Evolutionary conservation across 73 alveolate species (phyloP), one percentile per base, ranked within the genome.

Genomic region (Halteria grandinella): DNA sequence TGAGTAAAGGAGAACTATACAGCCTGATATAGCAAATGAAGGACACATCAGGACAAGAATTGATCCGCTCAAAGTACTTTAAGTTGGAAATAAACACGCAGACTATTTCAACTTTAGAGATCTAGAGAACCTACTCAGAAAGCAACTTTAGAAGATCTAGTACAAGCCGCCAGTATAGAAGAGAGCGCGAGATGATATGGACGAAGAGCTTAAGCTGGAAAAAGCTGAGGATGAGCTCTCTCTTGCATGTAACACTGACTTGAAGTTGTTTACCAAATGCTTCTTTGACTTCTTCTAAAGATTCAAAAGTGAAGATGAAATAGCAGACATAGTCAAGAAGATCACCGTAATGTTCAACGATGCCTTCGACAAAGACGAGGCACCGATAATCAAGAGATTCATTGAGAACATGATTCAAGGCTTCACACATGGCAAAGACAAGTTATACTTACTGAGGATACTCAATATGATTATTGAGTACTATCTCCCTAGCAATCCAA

Each of bases 141-240:
- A 80, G 55, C 53, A 70, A 8, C 51, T 80, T 0, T 23, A 69
- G 69, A 80, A 80, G 49, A 80, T 74, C 1, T 85, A 85, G 15
- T 70, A 80, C 29, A 69, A 55, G 64, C 79, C 79, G 24, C 60
- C 85, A 0, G 59, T 37, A 15, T 66, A 52, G 39, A 80, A 80
- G 52, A 6, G 91, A 23, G 80, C 69, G 20, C 69, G 85, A 70
- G 50, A 80, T 11, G 85, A 33, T 11, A 70, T 50, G 11, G 79
- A 31, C 21, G 55, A 41, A 10, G 4, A 44, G 29, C 2, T 55
- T 18, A 37, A 51, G 24, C 37, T 27, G 40, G 44, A 53, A 5
- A 27, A 70, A 80, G 51, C 23, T 14, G 85, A 70, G 10, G 74
- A 80, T 0, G 84, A 69, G 8, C 63, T 80, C 24, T 73, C 86